phyloP scores from a whole-genome alignment of 106 monocot species.

The Dendrobium huoshanense region DNA sequence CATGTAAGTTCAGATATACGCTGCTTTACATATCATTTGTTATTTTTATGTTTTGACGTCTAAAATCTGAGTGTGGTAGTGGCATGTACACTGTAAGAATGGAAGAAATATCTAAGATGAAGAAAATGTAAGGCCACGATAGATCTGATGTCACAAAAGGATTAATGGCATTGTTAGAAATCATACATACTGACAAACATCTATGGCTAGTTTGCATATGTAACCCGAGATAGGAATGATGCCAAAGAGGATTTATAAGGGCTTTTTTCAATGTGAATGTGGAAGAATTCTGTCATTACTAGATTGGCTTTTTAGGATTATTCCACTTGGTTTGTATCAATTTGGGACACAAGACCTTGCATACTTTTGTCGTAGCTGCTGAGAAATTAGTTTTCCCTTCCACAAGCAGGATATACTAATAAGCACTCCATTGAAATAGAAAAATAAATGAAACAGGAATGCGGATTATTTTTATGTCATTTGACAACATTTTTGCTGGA shows the following conservation, averaged over 20 bases:
- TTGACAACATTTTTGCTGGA: background rate
- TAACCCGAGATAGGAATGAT: background rate
- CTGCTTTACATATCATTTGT: background rate
- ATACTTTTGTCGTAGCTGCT: background rate
- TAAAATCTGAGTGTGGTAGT: background rate
- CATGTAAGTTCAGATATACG: constrained; percentile 43
- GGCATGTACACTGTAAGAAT: background rate
- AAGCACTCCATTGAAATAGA: background rate
- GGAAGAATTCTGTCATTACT: background rate
- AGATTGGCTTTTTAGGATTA: background rate
- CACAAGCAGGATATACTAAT: background rate
- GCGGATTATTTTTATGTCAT: background rate
- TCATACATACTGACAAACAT: background rate
- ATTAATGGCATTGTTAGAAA: background rate
- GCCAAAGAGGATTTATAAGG: background rate
- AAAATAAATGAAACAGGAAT: background rate
- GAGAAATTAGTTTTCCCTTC: background rate
- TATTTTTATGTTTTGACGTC: background rate
- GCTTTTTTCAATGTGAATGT: background rate
- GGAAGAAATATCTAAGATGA: background rate
- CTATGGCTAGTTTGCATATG: background rate
- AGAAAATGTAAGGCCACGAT: background rate
- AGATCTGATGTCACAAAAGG: background rate
- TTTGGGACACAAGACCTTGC: too few species aligned
- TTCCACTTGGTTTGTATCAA: background rate